These are phyloP conservation scores for Coemansia sp. DNA, from an alignment of 192 early-diverging fungal species.

Conservation along the genomic window DNA sequence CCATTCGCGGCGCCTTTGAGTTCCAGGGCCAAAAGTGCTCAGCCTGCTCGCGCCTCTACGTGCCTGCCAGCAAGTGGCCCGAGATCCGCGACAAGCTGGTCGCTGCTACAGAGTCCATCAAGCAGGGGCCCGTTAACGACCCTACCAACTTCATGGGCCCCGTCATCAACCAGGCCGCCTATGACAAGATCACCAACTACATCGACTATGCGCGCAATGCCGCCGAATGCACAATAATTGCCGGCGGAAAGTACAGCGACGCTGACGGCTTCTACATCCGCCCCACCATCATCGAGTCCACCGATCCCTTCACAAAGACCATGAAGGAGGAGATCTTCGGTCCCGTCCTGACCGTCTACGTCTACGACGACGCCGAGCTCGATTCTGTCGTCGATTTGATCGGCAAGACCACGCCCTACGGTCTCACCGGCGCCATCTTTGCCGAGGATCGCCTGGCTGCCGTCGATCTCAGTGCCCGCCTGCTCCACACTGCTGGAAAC, in stretches of 20 bases:
- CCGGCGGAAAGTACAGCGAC: constrained; percentile 88
- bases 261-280: constrained; percentile 85
- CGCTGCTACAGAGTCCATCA: constrained; percentile 70
- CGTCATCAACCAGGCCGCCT: constrained; percentile 92
- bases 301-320: constrained; percentile 76
- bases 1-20: constrained; percentile 92
- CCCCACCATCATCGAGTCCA: constrained; percentile 88
- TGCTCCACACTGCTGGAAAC: constrained; percentile 92
- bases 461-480: constrained; percentile 67
- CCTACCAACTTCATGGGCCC: constrained; percentile 83
- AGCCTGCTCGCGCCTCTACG: constrained; percentile 89
- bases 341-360: constrained; percentile 91
- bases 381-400: constrained; percentile 73
- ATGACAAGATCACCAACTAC: constrained; percentile 90
- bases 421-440: constrained; percentile 89
- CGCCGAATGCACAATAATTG: constrained; percentile 77
- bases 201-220: constrained; percentile 79
- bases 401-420: constrained; percentile 80
- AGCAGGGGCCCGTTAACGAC: constrained; percentile 82
- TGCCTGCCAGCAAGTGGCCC: constrained; percentile 78
- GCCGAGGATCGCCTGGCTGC: constrained; percentile 82
- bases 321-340: constrained; percentile 98
- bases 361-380: constrained; percentile 80
- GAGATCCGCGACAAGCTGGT: constrained; percentile 72
- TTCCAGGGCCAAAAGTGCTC: constrained; percentile 99